Percentiles rank a stretch among this genome's conserved stretches.
phyloP scores from a whole-genome alignment of 78 protist genomes.

The Thecamonas trahens region DNA sequence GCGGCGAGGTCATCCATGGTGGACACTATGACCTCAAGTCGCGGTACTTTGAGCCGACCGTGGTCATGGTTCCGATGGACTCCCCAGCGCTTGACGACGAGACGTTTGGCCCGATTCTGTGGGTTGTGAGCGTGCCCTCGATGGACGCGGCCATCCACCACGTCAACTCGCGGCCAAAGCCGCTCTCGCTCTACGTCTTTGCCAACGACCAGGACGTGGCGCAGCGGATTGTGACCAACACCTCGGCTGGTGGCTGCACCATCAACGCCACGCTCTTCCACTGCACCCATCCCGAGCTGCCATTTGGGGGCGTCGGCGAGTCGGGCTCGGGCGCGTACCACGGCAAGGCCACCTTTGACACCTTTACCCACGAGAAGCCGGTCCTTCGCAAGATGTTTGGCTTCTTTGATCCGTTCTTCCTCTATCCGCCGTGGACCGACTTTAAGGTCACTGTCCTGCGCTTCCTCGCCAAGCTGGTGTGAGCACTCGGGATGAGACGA shows the following conservation, averaged over 20 bases:
- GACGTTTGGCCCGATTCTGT: constrained; percentile 86
- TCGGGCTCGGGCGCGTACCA: constrained; percentile 82
- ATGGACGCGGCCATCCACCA: constrained; percentile 43
- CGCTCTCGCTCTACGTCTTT: constrained; percentile 81
- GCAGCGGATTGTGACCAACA: not conserved
- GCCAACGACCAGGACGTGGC: constrained; percentile 10
- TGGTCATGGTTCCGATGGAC: constrained; percentile 24
- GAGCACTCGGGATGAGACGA: too few relatives aligned
- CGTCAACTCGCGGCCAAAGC: constrained; percentile 37
- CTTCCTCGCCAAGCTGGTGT: too few relatives aligned
- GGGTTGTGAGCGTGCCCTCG: constrained; percentile 38
- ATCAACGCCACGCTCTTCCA: constrained; percentile 47
- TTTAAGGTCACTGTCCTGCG: too few relatives aligned
- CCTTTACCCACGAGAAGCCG: constrained; percentile 63
- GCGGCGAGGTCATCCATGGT: constrained; percentile 39
- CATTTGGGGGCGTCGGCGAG: constrained; percentile 95
- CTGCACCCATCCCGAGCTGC: constrained; percentile 24
- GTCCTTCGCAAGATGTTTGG: too few relatives aligned
- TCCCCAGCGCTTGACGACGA: constrained; percentile 36
- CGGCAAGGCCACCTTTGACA: constrained; percentile 55
- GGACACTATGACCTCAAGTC: constrained; percentile 41
- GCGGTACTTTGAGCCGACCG: constrained; percentile 62
- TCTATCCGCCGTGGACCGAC: too few relatives aligned
- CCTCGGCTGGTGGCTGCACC: constrained; percentile 13
- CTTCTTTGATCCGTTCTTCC: too few relatives aligned